These are phyloP conservation scores for Spinacia oleracea DNA, from an alignment of 179 eudicot species.

Conservation along the genomic window DNA sequence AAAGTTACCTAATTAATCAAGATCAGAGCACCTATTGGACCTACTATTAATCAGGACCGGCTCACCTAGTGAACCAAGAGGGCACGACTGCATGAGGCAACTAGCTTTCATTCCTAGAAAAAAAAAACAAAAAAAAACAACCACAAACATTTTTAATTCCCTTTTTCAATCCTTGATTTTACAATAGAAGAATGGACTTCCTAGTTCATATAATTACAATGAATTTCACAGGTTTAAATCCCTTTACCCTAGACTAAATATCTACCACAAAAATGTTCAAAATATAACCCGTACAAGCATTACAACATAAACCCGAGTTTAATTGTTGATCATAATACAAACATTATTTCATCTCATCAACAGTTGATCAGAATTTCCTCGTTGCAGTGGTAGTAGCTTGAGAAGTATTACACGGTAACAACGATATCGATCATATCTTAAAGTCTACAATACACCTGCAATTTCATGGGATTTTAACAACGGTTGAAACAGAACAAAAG, in stretches of 20 bases:
- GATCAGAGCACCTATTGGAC: too few species aligned
- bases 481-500: too few species aligned
- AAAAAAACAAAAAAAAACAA: too few species aligned
- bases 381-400: not conserved
- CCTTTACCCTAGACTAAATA: not conserved
- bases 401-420: not conserved
- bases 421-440: not conserved
- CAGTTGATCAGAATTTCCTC: not conserved
- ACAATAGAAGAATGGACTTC: not conserved
- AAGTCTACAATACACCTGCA: not conserved
- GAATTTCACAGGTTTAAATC: not conserved
- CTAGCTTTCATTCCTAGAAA: too few species aligned
- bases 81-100: too few species aligned
- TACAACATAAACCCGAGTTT: not conserved
- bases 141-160: too few species aligned
- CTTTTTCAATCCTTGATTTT: not conserved
- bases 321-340: not conserved
- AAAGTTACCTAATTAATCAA: too few species aligned
- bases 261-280: not conserved
- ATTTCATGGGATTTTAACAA: not conserved
- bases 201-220: not conserved
- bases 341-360: not conserved
- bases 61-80: too few species aligned
- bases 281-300: not conserved
- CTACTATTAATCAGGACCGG: too few species aligned